Percentiles rank a stretch among this genome's conserved stretches.
Conservation (phyloP, 192 early-diverging fungal genomes). For the Coemansia sp. region DNA sequence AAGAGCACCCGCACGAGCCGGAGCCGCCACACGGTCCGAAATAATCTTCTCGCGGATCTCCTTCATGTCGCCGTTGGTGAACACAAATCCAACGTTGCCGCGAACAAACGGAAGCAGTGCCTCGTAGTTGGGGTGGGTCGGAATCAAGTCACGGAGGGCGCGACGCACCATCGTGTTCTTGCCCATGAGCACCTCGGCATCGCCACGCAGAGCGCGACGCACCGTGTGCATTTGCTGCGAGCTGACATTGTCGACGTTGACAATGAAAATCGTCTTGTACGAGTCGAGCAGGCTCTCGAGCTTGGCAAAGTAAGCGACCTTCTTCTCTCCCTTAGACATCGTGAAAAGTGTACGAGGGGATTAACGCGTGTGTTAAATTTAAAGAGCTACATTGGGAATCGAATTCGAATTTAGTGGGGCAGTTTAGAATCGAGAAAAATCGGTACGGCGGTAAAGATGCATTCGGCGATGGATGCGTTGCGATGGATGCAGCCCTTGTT, state of each 20-base stretch:
- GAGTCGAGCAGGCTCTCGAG: constrained; percentile 85
- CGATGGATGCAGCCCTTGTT: neutral
- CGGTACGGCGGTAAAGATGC: neutral
- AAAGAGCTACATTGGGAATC: constrained; percentile 1
- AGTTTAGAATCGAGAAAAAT: neutral
- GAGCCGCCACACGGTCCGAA: constrained; percentile 94
- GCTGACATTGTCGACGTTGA: constrained; percentile 99
- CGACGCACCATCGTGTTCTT: constrained; percentile 99
- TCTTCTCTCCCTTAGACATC: constrained; percentile 70
- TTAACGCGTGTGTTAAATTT: constrained; percentile 28
- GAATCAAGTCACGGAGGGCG: constrained; percentile 63
- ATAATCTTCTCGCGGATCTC: constrained; percentile 86
- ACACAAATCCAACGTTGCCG: constrained; percentile 99
- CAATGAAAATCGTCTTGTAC: constrained; percentile 98
- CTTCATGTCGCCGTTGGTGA: constrained; percentile 98
- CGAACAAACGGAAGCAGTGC: constrained; percentile 79
- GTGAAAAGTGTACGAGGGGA: constrained; percentile 44
- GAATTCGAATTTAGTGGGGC: neutral
- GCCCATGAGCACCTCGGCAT: constrained; percentile 95
- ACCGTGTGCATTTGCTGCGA: constrained; percentile 99
- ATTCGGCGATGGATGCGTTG: neutral
- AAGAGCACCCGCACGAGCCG: constrained; percentile 92
- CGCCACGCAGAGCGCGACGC: constrained; percentile 84
- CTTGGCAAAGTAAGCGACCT: constrained; percentile 94
- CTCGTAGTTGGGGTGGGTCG: constrained; percentile 83